These are phyloP conservation scores for Stellera chamaejasme DNA, from an alignment of 345 rosid species.

Conservation along the genomic window DNA sequence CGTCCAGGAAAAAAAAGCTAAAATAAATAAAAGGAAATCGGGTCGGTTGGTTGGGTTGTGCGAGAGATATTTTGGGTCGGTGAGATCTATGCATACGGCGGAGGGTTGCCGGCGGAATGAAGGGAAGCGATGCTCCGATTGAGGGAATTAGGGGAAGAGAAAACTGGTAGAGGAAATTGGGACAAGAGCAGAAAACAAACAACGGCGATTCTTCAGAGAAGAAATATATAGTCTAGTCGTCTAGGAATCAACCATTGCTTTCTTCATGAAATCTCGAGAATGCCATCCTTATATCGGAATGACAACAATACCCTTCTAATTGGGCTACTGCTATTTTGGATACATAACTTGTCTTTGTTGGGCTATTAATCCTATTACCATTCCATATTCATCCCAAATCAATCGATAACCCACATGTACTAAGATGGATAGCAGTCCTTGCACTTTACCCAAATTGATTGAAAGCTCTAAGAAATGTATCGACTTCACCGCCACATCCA, in stretches of 20 bases:
- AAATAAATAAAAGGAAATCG: conserved; percentile 1
- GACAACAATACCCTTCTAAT: conserved; percentile 10
- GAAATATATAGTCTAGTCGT: conserved; percentile 1
- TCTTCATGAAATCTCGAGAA: background rate
- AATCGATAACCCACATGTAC: no score
- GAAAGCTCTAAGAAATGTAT: no score
- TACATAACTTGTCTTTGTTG: no score
- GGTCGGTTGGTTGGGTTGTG: conserved; percentile 1
- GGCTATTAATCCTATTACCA: no score
- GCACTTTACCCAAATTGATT: no score
- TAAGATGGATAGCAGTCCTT: no score
- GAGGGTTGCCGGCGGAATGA: conserved; percentile 9
- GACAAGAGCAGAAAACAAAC: background rate
- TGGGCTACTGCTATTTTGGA: no score
- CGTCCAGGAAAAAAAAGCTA: background rate
- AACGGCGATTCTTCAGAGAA: background rate
- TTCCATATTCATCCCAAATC: no score
- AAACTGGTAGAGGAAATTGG: conserved; percentile 1
- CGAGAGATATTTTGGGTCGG: background rate
- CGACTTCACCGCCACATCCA: no score
- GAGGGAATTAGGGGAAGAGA: background rate
- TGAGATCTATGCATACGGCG: conserved; percentile 5
- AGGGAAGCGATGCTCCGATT: background rate
- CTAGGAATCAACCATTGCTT: background rate
- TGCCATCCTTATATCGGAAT: conserved; percentile 7